Evolutionary conservation across 495 filamentous ascomycete species (phyloP).

Genomic region (Penicillium canescens): DNA sequence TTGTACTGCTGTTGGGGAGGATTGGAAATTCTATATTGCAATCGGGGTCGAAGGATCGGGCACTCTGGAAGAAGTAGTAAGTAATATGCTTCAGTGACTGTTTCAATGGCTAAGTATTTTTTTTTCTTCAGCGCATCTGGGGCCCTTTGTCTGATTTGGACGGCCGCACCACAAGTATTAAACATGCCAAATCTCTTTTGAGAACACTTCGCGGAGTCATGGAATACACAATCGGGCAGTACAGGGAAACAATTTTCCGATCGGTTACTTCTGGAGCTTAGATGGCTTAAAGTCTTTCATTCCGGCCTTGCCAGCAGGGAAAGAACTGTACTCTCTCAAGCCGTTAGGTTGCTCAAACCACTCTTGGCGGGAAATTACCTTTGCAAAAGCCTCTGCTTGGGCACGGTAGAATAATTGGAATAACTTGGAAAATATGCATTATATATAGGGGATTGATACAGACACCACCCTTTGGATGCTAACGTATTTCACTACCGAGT

Average conservation of each 20-base stretch:
- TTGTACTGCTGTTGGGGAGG: not conserved
- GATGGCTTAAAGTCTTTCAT: too few relatives aligned
- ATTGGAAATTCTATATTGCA: not conserved
- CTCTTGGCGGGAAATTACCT: too few relatives aligned
- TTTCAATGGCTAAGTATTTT: not conserved
- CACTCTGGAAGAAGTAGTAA: not conserved
- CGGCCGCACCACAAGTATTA: not conserved
- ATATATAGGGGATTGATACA: too few relatives aligned
- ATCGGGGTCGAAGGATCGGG: not conserved
- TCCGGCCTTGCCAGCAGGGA: too few relatives aligned
- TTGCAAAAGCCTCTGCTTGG: too few relatives aligned
- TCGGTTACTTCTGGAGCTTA: not conserved
- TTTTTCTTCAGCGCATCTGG: constrained; percentile 1
- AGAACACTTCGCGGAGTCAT: not conserved
- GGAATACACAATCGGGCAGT: not conserved
- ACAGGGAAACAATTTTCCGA: not conserved
- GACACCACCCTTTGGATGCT: too few relatives aligned
- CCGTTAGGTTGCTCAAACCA: too few relatives aligned
- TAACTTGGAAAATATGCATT: too few relatives aligned
- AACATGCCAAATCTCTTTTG: not conserved
- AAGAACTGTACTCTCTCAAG: too few relatives aligned
- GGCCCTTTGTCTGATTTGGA: not conserved
- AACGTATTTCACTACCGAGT: too few relatives aligned
- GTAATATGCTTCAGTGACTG: not conserved
- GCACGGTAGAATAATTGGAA: too few relatives aligned